Conservation (phyloP, 2,329 filamentous ascomycete genomes). For the Phialophora tarda region DNA sequence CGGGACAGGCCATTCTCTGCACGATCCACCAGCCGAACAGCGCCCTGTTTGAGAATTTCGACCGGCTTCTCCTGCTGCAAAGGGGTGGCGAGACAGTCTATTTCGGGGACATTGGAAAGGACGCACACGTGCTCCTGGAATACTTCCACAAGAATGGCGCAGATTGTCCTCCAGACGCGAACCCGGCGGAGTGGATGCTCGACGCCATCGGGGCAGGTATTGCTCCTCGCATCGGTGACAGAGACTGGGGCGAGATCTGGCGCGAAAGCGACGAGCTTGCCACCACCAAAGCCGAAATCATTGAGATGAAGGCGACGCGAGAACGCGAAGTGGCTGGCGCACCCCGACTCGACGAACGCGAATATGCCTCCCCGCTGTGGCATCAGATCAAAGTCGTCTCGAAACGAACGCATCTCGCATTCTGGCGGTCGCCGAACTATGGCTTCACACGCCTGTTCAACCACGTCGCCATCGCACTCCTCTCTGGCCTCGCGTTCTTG, state of each 20-base stretch:
- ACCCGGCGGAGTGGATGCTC: constrained; percentile 59
- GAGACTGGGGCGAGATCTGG: constrained; percentile 84
- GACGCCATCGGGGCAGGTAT: constrained; percentile 76
- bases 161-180: constrained; percentile 58
- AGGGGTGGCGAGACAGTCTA: constrained; percentile 81
- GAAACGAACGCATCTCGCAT: constrained; percentile 74
- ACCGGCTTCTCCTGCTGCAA: constrained; percentile 78
- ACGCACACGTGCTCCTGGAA: constrained; percentile 71
- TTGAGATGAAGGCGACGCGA: constrained; percentile 68
- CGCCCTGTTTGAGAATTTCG: constrained; percentile 85
- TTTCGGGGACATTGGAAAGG: constrained; percentile 81
- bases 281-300: constrained; percentile 69
- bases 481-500: constrained; percentile 80
- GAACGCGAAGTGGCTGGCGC: constrained; percentile 53
- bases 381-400: constrained; percentile 81
- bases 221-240: constrained; percentile 71
- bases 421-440: constrained; percentile 88
- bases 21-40: constrained; percentile 92
- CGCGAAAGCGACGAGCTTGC: constrained; percentile 72
- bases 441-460: constrained; percentile 87
- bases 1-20: constrained; percentile 85
- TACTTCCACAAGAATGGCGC: constrained; percentile 63
- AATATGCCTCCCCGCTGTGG: constrained; percentile 79
- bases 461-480: constrained; percentile 76
- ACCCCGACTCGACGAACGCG: constrained; percentile 63